Evolutionary conservation across 805 yeast species (phyloP), one percentile per base, ranked within the genome.

Genomic region (Saccharomycopsis fermentans): DNA sequence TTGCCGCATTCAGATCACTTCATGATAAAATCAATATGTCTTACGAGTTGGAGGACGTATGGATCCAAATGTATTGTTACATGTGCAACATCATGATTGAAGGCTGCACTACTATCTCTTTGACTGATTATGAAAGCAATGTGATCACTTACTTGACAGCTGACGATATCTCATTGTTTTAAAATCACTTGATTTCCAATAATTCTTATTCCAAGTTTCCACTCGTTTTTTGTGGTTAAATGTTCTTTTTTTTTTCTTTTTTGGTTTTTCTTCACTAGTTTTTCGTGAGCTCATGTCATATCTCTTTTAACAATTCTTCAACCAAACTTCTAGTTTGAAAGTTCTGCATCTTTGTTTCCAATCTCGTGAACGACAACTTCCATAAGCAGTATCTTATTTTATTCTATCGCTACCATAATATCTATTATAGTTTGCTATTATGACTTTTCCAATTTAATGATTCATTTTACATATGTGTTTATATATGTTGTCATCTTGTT

Each of bases 21-120:
- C 58, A 59, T 48, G 64, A 62, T 19, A 52, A 54, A 19, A 59
- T 62, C 29, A 61, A 60, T 43, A 59, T 62, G 47, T 59, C 59
- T 32, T 62, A 62, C 19, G 64, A 62, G 52, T 54, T 62, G 14
- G 62, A 61, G 39, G 55, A 60, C 29, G 55, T 57, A 8, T 69
- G 71, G 71, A 59, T 63, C 26, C 63, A 59, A 24, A 55, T 69
- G 34, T 70, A 66, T 58, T 62, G 67, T 52, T 69, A 63, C 58
- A 56, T 69, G 12, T 63, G 66, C 11, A 68, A 67, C 54, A 65
- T 70, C 14, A 63, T 69, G 62, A 62, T 69, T 39, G 62, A 63
- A 51, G 63, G 67, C n/a, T 68, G 66, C 47, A 48, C 50, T 9
- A 43, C 50, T 6, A 4, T 43, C n/a, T 43, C 50, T 4, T n/a